These are phyloP conservation scores for Euryodendron excelsum DNA, from an alignment of 148 eudicot genomes.

Conservation along the genomic window DNA sequence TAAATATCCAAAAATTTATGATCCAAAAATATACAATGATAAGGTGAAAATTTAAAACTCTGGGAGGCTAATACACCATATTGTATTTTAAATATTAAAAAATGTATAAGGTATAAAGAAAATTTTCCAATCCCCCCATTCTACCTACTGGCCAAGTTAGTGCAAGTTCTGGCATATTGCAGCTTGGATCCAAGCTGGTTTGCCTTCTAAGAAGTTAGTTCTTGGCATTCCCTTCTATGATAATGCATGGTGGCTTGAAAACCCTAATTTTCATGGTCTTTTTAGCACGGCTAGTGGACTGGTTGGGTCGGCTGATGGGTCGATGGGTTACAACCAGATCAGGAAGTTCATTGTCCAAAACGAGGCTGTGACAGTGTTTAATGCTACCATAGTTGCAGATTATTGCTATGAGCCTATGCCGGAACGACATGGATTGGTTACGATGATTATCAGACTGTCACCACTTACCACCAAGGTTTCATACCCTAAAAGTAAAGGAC, in stretches of 20 bases:
- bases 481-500: conserved; percentile 35
- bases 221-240: conserved; percentile 50
- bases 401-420: conserved; percentile 46
- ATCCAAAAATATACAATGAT: no score
- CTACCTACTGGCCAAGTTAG: conserved; percentile 30
- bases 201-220: conserved; percentile 26
- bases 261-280: conserved; percentile 34
- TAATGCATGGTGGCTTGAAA: conserved; percentile 31
- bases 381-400: conserved; percentile 27
- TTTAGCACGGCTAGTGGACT: conserved; percentile 22
- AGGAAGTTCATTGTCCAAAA: conserved; percentile 21
- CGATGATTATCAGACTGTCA: conserved; percentile 38
- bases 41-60: no score
- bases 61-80: no score
- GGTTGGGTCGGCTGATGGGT: conserved; percentile 21
- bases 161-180: conserved; percentile 28
- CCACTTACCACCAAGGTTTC: conserved; percentile 42
- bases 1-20: no score
- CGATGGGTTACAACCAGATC: conserved; percentile 14
- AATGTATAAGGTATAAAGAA: no score
- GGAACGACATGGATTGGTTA: conserved; percentile 54
- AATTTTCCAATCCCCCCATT: conserved; percentile 17
- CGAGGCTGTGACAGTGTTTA: conserved; percentile 22
- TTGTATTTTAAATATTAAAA: background rate
- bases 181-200: conserved; percentile 30